A percentile compares a stretch with the other conserved stretches of the same genome.
Conservation (phyloP, 1,139 yeast species). For the Blastobotrys buckinghamii region DNA sequence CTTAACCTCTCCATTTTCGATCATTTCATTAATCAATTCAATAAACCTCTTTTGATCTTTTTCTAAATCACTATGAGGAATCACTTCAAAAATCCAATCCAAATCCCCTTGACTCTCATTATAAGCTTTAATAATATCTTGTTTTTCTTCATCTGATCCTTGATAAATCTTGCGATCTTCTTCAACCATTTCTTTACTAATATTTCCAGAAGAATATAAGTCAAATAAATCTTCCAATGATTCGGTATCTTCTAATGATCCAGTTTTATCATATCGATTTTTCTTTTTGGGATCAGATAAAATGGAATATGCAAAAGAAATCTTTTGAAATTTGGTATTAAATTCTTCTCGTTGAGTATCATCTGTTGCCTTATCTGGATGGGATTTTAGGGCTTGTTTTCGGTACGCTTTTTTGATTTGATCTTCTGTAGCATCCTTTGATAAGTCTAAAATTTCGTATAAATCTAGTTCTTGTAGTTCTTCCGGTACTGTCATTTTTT, state of each 20-base stretch:
- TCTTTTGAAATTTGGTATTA: slow-evolving; percentile 51
- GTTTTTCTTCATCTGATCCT: slow-evolving; percentile 54
- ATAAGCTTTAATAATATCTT: slow-evolving; percentile 59
- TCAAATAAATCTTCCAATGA: slow-evolving; percentile 50
- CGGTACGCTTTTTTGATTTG: slow-evolving; percentile 70
- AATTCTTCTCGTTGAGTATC: slow-evolving; percentile 35
- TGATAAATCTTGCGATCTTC: slow-evolving; percentile 64
- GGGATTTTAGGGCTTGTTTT: slow-evolving; percentile 59
- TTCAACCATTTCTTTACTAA: slow-evolving; percentile 68
- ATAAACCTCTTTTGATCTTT: slow-evolving; percentile 60
- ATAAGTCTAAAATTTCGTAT: slow-evolving; percentile 48
- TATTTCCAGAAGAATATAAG: slow-evolving; percentile 40
- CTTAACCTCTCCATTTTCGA: slow-evolving; percentile 36
- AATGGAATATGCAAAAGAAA: slow-evolving; percentile 72
- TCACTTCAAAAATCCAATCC: slow-evolving; percentile 59
- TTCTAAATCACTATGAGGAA: slow-evolving; percentile 70
- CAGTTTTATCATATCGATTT: slow-evolving; percentile 60
- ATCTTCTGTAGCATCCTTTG: slow-evolving; percentile 39
- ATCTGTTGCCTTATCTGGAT: slow-evolving; percentile 67
- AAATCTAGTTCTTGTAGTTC: slow-evolving; percentile 41
- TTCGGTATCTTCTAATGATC: slow-evolving; percentile 49
- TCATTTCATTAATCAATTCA: slow-evolving; percentile 43
- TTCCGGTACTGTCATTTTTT: slow-evolving; percentile 6
- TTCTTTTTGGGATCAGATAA: slow-evolving; percentile 55
- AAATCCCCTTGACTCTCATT: slow-evolving; percentile 63